phyloP scores from a whole-genome alignment of 139 green algal species.

The Picochlorum sp. region DNA sequence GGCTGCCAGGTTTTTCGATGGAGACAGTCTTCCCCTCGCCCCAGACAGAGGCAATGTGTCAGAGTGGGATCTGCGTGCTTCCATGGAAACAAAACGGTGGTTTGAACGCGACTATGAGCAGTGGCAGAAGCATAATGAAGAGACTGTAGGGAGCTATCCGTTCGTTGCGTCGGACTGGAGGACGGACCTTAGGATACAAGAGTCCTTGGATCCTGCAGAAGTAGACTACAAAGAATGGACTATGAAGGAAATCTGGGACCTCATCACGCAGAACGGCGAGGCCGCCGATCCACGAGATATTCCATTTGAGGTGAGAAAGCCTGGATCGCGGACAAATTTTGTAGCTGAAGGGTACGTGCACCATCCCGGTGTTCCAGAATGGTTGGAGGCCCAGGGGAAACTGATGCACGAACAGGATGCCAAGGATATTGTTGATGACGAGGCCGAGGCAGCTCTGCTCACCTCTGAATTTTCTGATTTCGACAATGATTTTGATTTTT shows the following conservation, averaged over 20 bases:
- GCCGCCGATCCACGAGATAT: constrained; percentile 23
- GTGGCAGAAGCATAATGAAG: constrained; percentile 6
- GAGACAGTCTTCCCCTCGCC: not conserved
- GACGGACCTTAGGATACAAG: constrained; percentile 14
- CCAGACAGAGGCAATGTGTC: not conserved
- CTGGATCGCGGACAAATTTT: not conserved
- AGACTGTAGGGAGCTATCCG: constrained; percentile 14
- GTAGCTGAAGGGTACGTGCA: constrained; percentile 7
- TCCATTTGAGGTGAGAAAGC: constrained; percentile 3
- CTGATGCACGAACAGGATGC: constrained; percentile 23
- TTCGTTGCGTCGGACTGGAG: constrained; percentile 23
- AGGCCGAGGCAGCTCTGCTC: constrained; percentile 17
- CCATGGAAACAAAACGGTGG: constrained; percentile 24
- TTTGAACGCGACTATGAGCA: constrained; percentile 14
- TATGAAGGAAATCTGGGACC: constrained; percentile 29
- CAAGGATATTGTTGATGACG: constrained; percentile 6
- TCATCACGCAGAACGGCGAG: constrained; percentile 29
- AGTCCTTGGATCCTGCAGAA: constrained; percentile 15
- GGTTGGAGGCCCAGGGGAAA: constrained; percentile 10
- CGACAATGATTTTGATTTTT: constrained; percentile 9
- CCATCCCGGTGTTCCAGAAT: constrained; percentile 13
- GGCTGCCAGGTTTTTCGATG: not conserved
- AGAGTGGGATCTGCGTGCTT: constrained; percentile 28
- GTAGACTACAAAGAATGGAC: constrained; percentile 30
- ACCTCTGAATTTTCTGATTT: constrained; percentile 27